phyloP scores from a whole-genome alignment of 192 early-diverging fungal species.

The Pecoramyces ruminantium region DNA sequence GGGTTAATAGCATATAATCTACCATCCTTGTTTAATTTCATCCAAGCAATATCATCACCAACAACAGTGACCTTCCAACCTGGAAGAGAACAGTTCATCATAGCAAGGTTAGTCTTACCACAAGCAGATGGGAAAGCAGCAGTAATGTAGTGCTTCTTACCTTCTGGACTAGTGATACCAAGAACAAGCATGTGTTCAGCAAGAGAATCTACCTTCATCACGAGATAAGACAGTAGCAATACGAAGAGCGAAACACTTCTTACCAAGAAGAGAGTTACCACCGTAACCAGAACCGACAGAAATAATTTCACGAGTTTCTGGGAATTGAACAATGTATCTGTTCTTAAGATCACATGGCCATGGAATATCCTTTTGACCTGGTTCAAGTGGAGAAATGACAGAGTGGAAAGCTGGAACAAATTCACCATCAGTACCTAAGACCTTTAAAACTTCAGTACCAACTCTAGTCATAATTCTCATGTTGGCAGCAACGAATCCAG shows the following conservation, averaged over 20 bases:
- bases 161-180: conserved; percentile 1
- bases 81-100: conserved; percentile 3
- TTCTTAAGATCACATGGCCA: conserved; percentile 6
- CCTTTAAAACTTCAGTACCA: conserved; percentile 3
- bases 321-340: conserved; percentile 5
- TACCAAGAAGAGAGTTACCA: conserved; percentile 6
- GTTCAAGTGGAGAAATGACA: conserved; percentile 3
- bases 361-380: conserved; percentile 3
- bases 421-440: not conserved
- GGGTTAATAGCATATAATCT: conserved; percentile 5
- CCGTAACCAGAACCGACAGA: conserved; percentile 6
- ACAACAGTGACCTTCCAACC: conserved; percentile 5
- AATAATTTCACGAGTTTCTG: conserved; percentile 3
- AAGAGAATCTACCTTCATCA: conserved; percentile 3
- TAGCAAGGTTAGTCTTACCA: conserved; percentile 8
- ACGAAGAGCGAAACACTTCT: conserved; percentile 7
- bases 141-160: conserved; percentile 4
- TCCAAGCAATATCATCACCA: conserved; percentile 6
- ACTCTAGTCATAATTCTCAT: conserved; percentile 3
- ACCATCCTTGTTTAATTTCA: conserved; percentile 4
- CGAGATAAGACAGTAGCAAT: conserved; percentile 2
- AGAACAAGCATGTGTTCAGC: conserved; percentile 8
- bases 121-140: conserved; percentile 7
- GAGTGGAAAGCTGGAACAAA: conserved; percentile 3
- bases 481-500: conserved; percentile 6